These are phyloP conservation scores for Aureobasidium zeae DNA, from an alignment of 2,329 filamentous ascomycete genomes.

Conservation along the genomic window DNA sequence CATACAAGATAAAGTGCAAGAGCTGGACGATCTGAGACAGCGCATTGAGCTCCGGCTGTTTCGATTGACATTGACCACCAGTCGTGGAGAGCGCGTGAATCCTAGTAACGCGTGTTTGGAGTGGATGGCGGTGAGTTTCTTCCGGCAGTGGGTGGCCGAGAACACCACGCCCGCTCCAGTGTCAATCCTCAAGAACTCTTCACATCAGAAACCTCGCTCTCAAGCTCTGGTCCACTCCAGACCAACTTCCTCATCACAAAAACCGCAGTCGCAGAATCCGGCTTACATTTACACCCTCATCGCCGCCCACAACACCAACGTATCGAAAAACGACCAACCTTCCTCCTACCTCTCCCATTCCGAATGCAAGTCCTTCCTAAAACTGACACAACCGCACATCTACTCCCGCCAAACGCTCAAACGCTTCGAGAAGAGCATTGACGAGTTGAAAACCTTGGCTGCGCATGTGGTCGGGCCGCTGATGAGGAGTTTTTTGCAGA, in stretches of 20 bases:
- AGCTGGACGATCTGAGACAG: slow-evolving; percentile 72
- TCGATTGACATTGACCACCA: slow-evolving; percentile 67
- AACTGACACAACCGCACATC: slow-evolving; percentile 67
- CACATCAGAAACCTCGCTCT: slow-evolving; percentile 20
- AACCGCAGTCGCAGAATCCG: slow-evolving; percentile 43
- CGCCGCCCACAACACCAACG: slow-evolving; percentile 49
- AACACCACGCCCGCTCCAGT: slow-evolving; percentile 66
- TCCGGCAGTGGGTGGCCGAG: slow-evolving; percentile 87
- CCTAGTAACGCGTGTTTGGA: slow-evolving; percentile 75
- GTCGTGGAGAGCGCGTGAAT: slow-evolving; percentile 70
- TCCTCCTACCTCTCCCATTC: slow-evolving; percentile 73
- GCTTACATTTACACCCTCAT: slow-evolving; percentile 72
- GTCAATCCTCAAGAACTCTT: slow-evolving; percentile 35
- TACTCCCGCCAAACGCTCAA: slow-evolving; percentile 81
- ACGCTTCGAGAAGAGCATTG: slow-evolving; percentile 75
- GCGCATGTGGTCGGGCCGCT: slow-evolving; percentile 74
- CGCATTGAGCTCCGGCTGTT: slow-evolving; percentile 76
- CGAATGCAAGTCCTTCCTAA: slow-evolving; percentile 83
- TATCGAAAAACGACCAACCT: too few relatives aligned
- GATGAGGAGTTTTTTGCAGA: slow-evolving; percentile 58
- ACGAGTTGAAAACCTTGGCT: slow-evolving; percentile 79
- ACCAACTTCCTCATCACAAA: slow-evolving; percentile 25
- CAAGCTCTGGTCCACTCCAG: background rate
- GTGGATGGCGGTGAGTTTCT: slow-evolving; percentile 80
- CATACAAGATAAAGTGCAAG: slow-evolving; percentile 91